Conservation (phyloP, 2,329 filamentous ascomycete species). For the Lithohypha guttulata region DNA sequence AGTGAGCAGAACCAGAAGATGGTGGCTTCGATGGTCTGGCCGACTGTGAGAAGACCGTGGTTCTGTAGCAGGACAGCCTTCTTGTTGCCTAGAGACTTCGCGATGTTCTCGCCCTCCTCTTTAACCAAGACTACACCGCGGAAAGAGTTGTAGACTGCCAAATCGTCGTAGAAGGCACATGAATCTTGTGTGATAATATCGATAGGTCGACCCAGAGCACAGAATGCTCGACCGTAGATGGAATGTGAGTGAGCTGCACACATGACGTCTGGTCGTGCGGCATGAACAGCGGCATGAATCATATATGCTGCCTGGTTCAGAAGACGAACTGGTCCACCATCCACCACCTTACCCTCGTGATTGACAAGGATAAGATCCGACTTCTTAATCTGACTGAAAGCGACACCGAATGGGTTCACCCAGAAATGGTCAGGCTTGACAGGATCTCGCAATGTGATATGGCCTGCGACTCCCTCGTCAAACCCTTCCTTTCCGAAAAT, state of each 20-base stretch:
- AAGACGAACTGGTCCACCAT: conserved; percentile 42
- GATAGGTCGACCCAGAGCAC: conserved; percentile 31
- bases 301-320: conserved; percentile 42
- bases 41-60: conserved; percentile 38
- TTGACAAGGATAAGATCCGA: conserved; percentile 60
- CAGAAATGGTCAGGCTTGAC: conserved; percentile 51
- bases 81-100: conserved; percentile 40
- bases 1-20: conserved; percentile 45
- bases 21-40: conserved; percentile 39
- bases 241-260: conserved; percentile 47
- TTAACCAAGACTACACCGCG: conserved; percentile 43
- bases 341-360: conserved; percentile 50
- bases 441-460: conserved; percentile 53
- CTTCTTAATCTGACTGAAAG: conserved; percentile 51
- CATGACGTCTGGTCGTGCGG: conserved; percentile 43
- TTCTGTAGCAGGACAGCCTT: conserved; percentile 42
- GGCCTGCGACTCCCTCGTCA: conserved; percentile 52
- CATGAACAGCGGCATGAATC: conserved; percentile 45
- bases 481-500: conserved; percentile 49
- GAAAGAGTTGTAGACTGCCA: conserved; percentile 42
- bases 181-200: conserved; percentile 38
- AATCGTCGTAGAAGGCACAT: conserved; percentile 39
- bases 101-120: conserved; percentile 45
- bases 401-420: conserved; percentile 56
- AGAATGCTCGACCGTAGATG: conserved; percentile 39